phyloP scores from a whole-genome alignment of 495 filamentous ascomycete species.

The Tirmania nivea region DNA sequence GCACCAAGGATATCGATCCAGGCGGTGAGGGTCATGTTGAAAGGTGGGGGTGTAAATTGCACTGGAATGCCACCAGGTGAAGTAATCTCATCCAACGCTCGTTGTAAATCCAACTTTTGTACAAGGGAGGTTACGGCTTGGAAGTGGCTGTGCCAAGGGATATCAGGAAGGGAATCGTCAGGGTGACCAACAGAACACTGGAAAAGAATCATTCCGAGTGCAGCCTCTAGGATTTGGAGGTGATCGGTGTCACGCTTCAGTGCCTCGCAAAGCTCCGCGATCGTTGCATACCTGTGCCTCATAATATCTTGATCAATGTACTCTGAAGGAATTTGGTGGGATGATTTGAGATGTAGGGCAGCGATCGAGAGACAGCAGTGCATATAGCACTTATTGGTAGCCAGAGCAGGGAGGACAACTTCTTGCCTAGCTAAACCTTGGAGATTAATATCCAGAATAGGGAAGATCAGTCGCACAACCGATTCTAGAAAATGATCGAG shows the following conservation, averaged over 20 bases:
- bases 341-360: constrained; percentile 83
- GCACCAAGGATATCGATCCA: constrained; percentile 97
- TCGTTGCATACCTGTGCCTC: constrained; percentile 73
- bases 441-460: constrained; percentile 72
- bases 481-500: constrained; percentile 82
- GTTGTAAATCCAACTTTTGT: constrained; percentile 59
- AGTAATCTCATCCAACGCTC: constrained; percentile 33
- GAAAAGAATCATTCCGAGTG: constrained; percentile 93
- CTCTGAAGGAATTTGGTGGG: constrained; percentile 41
- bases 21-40: constrained; percentile 84
- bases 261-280: constrained; percentile 67
- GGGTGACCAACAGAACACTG: constrained; percentile 69
- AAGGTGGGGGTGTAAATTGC: constrained; percentile 35
- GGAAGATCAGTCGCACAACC: constrained; percentile 74
- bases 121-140: constrained; percentile 69
- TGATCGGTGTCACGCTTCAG: constrained; percentile 61
- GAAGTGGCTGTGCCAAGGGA: constrained; percentile 94
- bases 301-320: constrained; percentile 82
- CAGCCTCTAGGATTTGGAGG: constrained; percentile 75
- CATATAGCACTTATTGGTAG: constrained; percentile 78
- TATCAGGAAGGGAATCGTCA: constrained; percentile 74
- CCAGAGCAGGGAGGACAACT: constrained; percentile 63
- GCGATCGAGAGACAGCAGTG: constrained; percentile 92
- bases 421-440: constrained; percentile 53
- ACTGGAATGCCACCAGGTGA: background rate